phyloP scores from a whole-genome alignment of 176 grass and related monocot genomes.

The Oropetium thomaeum region DNA sequence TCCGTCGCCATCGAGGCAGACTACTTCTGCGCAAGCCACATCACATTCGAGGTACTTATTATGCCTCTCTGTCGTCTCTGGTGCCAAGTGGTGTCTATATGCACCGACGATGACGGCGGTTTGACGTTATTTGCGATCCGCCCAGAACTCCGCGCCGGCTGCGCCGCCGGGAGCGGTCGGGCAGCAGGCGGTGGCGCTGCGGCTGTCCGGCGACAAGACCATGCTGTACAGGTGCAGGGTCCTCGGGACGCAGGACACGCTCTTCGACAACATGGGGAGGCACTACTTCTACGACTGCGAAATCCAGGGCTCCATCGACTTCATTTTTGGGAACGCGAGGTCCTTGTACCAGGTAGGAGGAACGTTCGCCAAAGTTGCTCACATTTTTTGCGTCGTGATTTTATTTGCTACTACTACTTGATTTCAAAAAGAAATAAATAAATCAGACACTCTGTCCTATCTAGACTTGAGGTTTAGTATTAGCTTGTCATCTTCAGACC shows the following conservation, averaged over 20 bases:
- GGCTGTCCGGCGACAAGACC: slow-evolving; percentile 88
- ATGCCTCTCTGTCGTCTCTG: neutral
- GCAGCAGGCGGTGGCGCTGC: slow-evolving; percentile 85
- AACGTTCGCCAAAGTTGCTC: neutral
- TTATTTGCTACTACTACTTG: neutral
- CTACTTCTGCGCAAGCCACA: slow-evolving; percentile 84
- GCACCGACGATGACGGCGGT: too few relatives aligned
- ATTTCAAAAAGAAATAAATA: too few relatives aligned
- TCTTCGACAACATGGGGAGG: slow-evolving; percentile 87
- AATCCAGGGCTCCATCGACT: slow-evolving; percentile 98
- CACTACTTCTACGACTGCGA: slow-evolving; percentile 77
- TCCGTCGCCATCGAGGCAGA: slow-evolving; percentile 83
- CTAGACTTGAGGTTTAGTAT: neutral
- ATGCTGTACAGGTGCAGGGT: slow-evolving; percentile 79
- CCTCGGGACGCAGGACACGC: slow-evolving; percentile 87
- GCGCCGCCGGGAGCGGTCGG: slow-evolving; percentile 69
- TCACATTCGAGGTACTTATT: slow-evolving; percentile 76
- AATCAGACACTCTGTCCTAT: neutral
- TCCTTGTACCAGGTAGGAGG: slow-evolving; percentile 77
- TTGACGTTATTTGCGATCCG: neutral
- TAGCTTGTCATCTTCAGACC: slow-evolving; percentile 17
- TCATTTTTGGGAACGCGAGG: slow-evolving; percentile 88
- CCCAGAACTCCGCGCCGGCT: slow-evolving; percentile 71
- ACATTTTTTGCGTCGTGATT: neutral
- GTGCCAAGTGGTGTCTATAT: too few relatives aligned